Conservation (phyloP, 2,329 filamentous ascomycete genomes). For the Ceratocystis ficicola region DNA sequence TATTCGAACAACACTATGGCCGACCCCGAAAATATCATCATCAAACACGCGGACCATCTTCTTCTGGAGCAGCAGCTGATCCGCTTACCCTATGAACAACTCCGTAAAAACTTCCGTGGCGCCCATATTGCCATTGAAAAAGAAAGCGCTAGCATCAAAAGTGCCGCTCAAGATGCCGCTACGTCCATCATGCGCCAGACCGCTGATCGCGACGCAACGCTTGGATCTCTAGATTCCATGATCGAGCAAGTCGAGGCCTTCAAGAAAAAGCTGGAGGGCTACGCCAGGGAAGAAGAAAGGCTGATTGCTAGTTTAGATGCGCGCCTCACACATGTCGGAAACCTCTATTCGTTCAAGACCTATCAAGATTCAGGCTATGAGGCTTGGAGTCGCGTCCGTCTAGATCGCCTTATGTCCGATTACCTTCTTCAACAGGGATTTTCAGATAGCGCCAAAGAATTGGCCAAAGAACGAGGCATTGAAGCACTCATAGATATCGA, state of each 20-base stretch:
- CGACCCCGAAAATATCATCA: conserved; percentile 50
- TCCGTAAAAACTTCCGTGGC: conserved; percentile 86
- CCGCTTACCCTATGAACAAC: conserved; percentile 81
- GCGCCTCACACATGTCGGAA: conserved; percentile 66
- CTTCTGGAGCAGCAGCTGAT: conserved; percentile 86
- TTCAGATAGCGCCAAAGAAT: conserved; percentile 57
- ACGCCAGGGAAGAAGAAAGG: conserved; percentile 66
- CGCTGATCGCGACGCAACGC: conserved; percentile 55
- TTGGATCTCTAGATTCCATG: conserved; percentile 73
- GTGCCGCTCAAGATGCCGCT: conserved; percentile 49
- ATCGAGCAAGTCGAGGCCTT: conserved; percentile 71
- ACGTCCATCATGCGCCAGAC: conserved; percentile 53
- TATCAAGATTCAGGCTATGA: conserved; percentile 91
- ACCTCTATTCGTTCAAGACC: conserved; percentile 66
- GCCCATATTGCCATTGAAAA: conserved; percentile 67
- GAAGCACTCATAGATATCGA: conserved; percentile 75
- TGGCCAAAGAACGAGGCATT: conserved; percentile 66
- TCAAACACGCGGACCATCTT: conserved; percentile 64
- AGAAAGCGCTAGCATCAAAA: conserved; percentile 51
- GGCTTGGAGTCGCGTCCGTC: conserved; percentile 66
- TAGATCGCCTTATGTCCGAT: conserved; percentile 82
- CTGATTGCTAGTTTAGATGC: conserved; percentile 65
- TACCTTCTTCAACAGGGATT: conserved; percentile 81
- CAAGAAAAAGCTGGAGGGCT: conserved; percentile 70
- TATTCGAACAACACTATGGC: conserved; percentile 36